Evolutionary conservation across 1,284 basidiomycete species (phyloP).

Genomic region (Jaminaea rosea): DNA sequence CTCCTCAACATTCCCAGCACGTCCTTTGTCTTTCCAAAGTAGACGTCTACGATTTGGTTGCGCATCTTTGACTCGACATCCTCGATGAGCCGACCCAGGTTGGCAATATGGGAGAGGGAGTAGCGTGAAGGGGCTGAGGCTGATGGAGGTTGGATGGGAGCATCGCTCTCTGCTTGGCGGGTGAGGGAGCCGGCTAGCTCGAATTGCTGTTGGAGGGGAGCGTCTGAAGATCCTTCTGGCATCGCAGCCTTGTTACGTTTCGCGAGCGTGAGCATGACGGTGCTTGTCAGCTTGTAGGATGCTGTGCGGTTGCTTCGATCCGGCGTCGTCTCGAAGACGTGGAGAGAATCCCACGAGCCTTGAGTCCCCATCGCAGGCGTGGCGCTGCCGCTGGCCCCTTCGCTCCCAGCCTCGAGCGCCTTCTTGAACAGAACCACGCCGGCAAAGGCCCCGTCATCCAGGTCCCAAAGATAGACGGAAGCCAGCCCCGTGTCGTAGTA

Average conservation of each 20-base stretch:
- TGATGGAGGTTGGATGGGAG: slow-evolving; percentile 2
- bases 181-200: slow-evolving; percentile 92
- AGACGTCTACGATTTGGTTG: slow-evolving; percentile 88
- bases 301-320: slow-evolving; percentile 61
- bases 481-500: slow-evolving; percentile 95
- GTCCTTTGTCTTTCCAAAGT: slow-evolving; percentile 96
- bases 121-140: slow-evolving; percentile 8
- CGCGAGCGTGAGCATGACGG: slow-evolving; percentile 88
- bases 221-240: slow-evolving; percentile 60
- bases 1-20: slow-evolving; percentile 84
- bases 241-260: slow-evolving; percentile 51
- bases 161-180: slow-evolving; percentile 50
- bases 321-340: slow-evolving; percentile 79
- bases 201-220: too few species aligned
- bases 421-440: slow-evolving; percentile 96
- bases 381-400: too few species aligned
- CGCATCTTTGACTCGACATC: slow-evolving; percentile 99
- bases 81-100: slow-evolving; percentile 88
- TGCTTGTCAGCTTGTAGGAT: slow-evolving; percentile 93
- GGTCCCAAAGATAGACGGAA: slow-evolving; percentile 97
- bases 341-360: slow-evolving; percentile 94
- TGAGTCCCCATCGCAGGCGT: slow-evolving; percentile 35
- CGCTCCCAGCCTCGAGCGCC: slow-evolving; percentile 51
- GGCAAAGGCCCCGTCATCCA: slow-evolving; percentile 78
- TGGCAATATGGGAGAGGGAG: slow-evolving; percentile 67